Evolutionary conservation across 345 rosid species (phyloP), one percentile per base, ranked within the genome.

Genomic region (Rhizophora apiculata): DNA sequence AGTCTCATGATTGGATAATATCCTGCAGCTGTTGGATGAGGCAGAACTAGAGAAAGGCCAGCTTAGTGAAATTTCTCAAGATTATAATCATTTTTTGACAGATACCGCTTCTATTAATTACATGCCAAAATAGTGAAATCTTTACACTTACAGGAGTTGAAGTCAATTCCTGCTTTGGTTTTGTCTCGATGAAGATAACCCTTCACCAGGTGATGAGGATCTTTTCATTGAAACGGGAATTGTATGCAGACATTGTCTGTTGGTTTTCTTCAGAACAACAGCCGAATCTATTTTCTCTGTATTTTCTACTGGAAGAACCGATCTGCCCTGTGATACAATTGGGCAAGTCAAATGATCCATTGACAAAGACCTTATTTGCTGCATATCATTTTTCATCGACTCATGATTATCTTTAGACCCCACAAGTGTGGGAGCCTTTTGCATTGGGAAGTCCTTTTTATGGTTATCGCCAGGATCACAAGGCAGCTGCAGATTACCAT

Each of bases 141-240:
- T 24, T 10, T 56, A 24, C 31, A 56, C 63, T 77, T 52, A 74
- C 58, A 61, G 56, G 32, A 74, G 83, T 62, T 76, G 83, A 68
- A 72, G 68, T 31, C 68, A 68, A 39, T 76, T 79, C 64, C 65
- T 24, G 75, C 64, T 81, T n/a, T 74, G 57, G 60, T 36, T 73
- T 21, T 72, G 68, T 64, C 76, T 74, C 26, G 83, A 79, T 20
- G 74, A 76, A 59, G 83, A 73, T 53, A 78, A 49, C 70, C 85
- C 78, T 10, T 74, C 81, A 34, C 74, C 63, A 65, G 83, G 80
- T 4, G 88, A 84, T 46, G 76, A 72, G 2, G 88, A 87, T 75
- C 88, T 81, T 67, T 78, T 75, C 83, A 78, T 78, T 3, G 59
- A 39, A 54, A 67, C 74, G 6, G 78, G 82, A 31, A 68, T 68